Conservation (phyloP, 78 protist species). For the slime mould (Dictyostelium discoideum) region dicty_2.7 NC_007089.4:5423501-5424000, state of each 20-base stretch:
- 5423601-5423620: background rate
- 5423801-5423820: constrained; percentile 20
- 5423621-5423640: background rate
- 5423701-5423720: background rate
- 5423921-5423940: background rate
- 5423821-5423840: background rate
- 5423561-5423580: constrained; percentile 1
- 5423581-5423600: background rate
- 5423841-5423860: background rate
- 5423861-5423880: constrained; percentile 3
- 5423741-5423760: background rate
- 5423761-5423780: constrained; percentile 5
- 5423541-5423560: background rate
- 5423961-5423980: background rate
- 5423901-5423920: background rate
- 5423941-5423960: constrained; percentile 10
- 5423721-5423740: background rate
- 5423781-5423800: constrained; percentile 7
- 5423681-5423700: background rate
- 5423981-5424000: constrained; percentile 13
- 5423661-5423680: constrained; percentile 5
- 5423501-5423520: background rate
- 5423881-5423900: background rate
- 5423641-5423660: constrained; percentile 5
- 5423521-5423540: background rate